Conservation (phyloP, 1,284 basidiomycete species). For the Sparassis latifolia region DNA sequence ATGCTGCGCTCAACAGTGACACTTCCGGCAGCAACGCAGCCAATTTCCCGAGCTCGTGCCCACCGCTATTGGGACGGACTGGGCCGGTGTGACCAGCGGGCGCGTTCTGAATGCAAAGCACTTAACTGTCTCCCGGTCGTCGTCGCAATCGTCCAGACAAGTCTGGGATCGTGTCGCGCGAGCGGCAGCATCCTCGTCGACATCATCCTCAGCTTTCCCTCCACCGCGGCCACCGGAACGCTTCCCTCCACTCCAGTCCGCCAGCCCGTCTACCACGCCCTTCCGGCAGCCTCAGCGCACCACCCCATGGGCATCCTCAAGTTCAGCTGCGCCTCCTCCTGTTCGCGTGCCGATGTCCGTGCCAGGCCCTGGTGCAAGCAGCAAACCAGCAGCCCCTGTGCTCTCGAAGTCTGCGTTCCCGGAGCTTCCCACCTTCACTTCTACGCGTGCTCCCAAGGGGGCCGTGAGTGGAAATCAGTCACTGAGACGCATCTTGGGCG, state of each 20-base stretch:
- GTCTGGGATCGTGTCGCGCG: slow-evolving; percentile 87
- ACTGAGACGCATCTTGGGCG: slow-evolving; percentile 65
- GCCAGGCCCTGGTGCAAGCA: slow-evolving; percentile 20
- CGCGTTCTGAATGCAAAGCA: slow-evolving; percentile 82
- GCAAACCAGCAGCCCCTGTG: slow-evolving; percentile 30
- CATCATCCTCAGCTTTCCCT: slow-evolving; percentile 24
- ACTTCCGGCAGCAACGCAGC: slow-evolving; percentile 56
- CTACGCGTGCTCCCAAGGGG: slow-evolving; percentile 37
- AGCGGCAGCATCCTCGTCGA: slow-evolving; percentile 60
- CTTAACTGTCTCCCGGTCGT: slow-evolving; percentile 53
- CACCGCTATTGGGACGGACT: slow-evolving; percentile 53
- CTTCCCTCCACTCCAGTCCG: slow-evolving; percentile 41
- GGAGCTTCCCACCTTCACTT: slow-evolving; percentile 46
- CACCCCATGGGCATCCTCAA: slow-evolving; percentile 51
- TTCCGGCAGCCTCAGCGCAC: slow-evolving; percentile 40
- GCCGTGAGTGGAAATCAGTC: slow-evolving; percentile 61
- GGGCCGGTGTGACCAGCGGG: slow-evolving; percentile 74
- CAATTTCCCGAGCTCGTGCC: slow-evolving; percentile 79
- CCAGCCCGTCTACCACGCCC: slow-evolving; percentile 26
- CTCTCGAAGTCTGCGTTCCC: slow-evolving; percentile 65
- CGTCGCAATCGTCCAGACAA: slow-evolving; percentile 52
- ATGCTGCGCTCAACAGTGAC: neutral
- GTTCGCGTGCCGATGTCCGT: slow-evolving; percentile 21
- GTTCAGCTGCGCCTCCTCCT: slow-evolving; percentile 16
- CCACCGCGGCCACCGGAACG: slow-evolving; percentile 27